Conservation (phyloP, 2,329 filamentous ascomycete species). For the Fusarium virguliforme region DNA sequence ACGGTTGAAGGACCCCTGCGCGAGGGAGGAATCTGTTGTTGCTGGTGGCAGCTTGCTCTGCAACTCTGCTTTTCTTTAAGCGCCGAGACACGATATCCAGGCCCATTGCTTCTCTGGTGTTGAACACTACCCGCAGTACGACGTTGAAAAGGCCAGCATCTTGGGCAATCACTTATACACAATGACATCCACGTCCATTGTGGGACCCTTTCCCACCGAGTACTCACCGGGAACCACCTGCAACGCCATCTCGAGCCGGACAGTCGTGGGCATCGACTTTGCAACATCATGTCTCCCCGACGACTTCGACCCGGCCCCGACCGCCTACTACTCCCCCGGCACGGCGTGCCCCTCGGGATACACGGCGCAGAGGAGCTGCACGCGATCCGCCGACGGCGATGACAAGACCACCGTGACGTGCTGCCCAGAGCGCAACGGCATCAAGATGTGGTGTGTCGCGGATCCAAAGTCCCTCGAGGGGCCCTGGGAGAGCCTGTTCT, state of each 20-base stretch:
- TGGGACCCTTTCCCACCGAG: constrained; percentile 41
- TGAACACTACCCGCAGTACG: not conserved
- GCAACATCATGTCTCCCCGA: constrained; percentile 51
- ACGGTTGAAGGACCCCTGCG: constrained; percentile 5
- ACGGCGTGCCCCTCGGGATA: constrained; percentile 54
- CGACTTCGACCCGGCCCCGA: constrained; percentile 48
- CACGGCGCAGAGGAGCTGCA: constrained; percentile 49
- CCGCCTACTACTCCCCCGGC: constrained; percentile 54
- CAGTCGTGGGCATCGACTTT: constrained; percentile 48
- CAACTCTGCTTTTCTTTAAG: constrained; percentile 2
- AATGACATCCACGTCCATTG: constrained; percentile 20
- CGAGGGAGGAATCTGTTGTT: not conserved
- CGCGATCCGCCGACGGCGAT: constrained; percentile 46
- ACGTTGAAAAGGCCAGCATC: not conserved
- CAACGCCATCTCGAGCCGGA: constrained; percentile 31
- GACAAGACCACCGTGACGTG: constrained; percentile 57
- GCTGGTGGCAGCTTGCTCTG: not conserved
- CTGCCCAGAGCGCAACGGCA: constrained; percentile 51
- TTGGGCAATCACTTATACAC: not conserved
- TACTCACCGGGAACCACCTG: constrained; percentile 28
- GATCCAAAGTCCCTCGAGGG: constrained; percentile 44
- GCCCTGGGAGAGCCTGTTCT: constrained; percentile 52
- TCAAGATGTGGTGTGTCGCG: constrained; percentile 53
- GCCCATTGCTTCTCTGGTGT: constrained; percentile 1
- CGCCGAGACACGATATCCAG: constrained; percentile 8